Conservation (phyloP, 257 asterid genomes). For the Solanum medicagineum region DNA sequence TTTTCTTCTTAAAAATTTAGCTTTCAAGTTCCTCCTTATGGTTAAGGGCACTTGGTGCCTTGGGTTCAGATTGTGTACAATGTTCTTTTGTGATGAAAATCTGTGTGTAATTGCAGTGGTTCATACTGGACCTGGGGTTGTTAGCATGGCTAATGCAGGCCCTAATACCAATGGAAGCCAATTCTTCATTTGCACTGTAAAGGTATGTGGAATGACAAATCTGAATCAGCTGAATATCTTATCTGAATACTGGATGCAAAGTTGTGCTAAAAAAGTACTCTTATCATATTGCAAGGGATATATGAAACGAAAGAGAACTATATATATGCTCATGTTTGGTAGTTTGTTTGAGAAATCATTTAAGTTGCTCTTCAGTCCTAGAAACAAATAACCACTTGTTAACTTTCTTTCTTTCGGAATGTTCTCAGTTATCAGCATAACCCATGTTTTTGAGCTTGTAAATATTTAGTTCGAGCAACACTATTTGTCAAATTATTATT, state of each 20-base stretch:
- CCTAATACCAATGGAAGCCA: constrained; percentile 98
- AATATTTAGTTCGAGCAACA: not conserved
- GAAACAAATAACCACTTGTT: not conserved
- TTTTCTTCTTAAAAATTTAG: not conserved
- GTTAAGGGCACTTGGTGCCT: not conserved
- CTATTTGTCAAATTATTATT: not conserved
- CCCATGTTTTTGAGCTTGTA: not conserved
- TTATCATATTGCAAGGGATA: not conserved
- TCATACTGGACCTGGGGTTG: constrained; percentile 91
- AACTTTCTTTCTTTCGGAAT: not conserved
- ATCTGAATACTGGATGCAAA: not conserved
- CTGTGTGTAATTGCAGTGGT: constrained; percentile 33
- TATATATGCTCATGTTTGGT: not conserved
- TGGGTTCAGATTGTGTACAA: not conserved
- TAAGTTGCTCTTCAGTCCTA: not conserved
- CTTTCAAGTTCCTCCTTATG: not conserved
- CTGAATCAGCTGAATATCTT: not conserved
- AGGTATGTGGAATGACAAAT: constrained; percentile 33
- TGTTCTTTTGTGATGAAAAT: not conserved
- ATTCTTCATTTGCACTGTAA: constrained; percentile 84
- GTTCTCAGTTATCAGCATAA: not conserved
- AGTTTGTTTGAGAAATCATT: not conserved
- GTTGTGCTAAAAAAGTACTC: not conserved
- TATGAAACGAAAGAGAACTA: not conserved
- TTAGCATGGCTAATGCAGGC: constrained; percentile 99